Conservation (phyloP, 768 basidiomycete genomes). For the Gautieria morchelliformis region DNA sequence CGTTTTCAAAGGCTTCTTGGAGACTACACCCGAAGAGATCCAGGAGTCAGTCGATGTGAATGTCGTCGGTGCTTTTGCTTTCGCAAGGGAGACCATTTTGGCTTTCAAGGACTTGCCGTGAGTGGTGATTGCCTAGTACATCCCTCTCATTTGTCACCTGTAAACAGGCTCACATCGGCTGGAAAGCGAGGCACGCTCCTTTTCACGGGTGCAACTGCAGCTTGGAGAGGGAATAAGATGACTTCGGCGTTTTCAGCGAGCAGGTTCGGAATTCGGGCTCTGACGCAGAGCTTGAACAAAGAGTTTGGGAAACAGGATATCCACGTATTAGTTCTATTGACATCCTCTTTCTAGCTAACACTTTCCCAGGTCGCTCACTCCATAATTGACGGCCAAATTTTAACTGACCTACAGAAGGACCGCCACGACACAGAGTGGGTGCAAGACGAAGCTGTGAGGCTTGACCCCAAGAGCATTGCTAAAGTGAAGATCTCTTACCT, state of each 20-base stretch:
- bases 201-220: conserved; percentile 68
- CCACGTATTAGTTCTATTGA: conserved; percentile 33
- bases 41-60: conserved; percentile 40
- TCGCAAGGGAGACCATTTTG: conserved; percentile 49
- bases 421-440: conserved; percentile 30
- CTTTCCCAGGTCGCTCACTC: conserved; percentile 40
- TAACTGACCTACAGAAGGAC: conserved; percentile 28
- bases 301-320: conserved; percentile 70
- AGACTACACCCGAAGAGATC: conserved; percentile 50
- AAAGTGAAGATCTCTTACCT: conserved; percentile 34
- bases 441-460: conserved; percentile 34
- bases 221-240: conserved; percentile 47
- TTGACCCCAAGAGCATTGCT: conserved; percentile 63
- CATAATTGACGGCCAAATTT: conserved; percentile 27
- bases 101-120: conserved; percentile 34
- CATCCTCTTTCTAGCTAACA: neutral
- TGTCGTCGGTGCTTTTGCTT: conserved; percentile 51
- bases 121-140: neutral
- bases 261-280: conserved; percentile 51
- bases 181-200: conserved; percentile 56
- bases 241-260: conserved; percentile 58
- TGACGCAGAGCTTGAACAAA: conserved; percentile 64
- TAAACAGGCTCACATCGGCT: conserved; percentile 17
- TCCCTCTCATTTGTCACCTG: neutral
- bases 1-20: conserved; percentile 59